A percentile compares a stretch with the other conserved stretches of the same genome.
Evolutionary conservation across 1,139 yeast genomes (phyloP).

Genomic region (Scheffersomyces stambukii): DNA sequence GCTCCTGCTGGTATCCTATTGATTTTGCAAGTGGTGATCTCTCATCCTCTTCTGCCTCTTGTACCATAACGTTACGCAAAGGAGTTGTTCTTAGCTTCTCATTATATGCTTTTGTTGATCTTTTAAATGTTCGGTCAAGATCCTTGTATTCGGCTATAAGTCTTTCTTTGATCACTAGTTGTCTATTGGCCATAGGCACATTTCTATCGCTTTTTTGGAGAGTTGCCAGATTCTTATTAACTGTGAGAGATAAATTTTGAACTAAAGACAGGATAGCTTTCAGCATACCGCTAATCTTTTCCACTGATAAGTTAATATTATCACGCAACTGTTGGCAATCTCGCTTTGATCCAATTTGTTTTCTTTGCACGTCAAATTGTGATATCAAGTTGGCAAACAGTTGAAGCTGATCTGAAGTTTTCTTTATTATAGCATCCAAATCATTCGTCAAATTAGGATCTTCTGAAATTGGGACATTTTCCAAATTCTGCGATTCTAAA

Average conservation of each 20-base stretch:
- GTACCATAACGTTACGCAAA: conserved; percentile 13
- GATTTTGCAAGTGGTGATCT: no score
- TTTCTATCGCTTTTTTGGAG: conserved; percentile 6
- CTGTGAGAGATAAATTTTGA: conserved; percentile 26
- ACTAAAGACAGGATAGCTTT: conserved; percentile 31
- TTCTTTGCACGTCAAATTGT: conserved; percentile 45
- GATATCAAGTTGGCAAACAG: conserved; percentile 48
- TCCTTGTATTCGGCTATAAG: conserved; percentile 34
- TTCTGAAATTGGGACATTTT: conserved; percentile 4
- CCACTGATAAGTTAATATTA: conserved; percentile 30
- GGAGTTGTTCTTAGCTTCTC: conserved; percentile 30
- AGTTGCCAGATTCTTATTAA: conserved; percentile 27
- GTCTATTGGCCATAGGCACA: conserved; percentile 29
- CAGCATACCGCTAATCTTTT: conserved; percentile 25
- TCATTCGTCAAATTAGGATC: conserved; percentile 14
- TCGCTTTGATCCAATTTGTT: conserved; percentile 52
- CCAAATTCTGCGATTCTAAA: conserved; percentile 48
- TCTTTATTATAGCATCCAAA: conserved; percentile 28
- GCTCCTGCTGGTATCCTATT: conserved; percentile 16
- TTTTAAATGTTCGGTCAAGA: conserved; percentile 33
- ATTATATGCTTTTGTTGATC: conserved; percentile 22
- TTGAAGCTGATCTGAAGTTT: conserved; percentile 41
- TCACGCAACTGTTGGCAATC: conserved; percentile 43
- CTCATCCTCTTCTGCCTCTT: conserved; percentile 10
- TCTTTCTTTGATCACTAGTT: conserved; percentile 38